Evolutionary conservation across 2,329 filamentous ascomycete species (phyloP).

Genomic region (Xylariomycetidae sp.): DNA sequence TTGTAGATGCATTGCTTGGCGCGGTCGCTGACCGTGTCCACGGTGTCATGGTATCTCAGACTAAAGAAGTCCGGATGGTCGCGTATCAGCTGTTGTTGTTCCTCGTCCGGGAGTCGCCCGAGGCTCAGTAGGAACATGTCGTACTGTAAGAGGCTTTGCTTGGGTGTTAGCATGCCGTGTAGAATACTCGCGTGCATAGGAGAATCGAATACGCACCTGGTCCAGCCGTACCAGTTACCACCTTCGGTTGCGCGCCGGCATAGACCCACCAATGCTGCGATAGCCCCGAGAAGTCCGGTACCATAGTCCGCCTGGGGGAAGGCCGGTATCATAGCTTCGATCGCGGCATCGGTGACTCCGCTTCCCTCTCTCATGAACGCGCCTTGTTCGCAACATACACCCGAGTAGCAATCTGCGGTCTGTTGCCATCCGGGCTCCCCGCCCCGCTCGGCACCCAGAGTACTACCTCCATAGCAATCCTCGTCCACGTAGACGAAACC

Average conservation of each 20-base stretch:
- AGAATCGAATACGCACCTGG: no score
- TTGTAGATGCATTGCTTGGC: constrained; percentile 46
- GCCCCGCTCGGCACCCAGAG: constrained; percentile 22
- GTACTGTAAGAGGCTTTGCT: constrained; percentile 30
- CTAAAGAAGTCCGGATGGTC: constrained; percentile 48
- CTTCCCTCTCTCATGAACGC: constrained; percentile 31
- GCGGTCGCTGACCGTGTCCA: constrained; percentile 51
- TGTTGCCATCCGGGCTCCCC: constrained; percentile 30
- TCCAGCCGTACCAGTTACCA: constrained; percentile 29
- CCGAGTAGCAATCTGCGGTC: constrained; percentile 17
- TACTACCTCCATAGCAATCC: constrained; percentile 30
- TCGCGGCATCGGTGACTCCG: no score
- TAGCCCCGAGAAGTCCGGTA: constrained; percentile 28
- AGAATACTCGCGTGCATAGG: no score
- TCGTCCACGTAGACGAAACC: constrained; percentile 28
- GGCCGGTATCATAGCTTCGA: constrained; percentile 60
- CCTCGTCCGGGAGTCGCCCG: constrained; percentile 40
- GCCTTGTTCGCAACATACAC: constrained; percentile 31
- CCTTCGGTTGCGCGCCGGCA: constrained; percentile 27
- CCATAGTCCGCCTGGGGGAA: constrained; percentile 52
- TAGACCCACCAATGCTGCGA: constrained; percentile 28
- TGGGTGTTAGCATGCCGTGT: no score
- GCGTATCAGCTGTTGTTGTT: constrained; percentile 43
- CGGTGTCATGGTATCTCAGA: constrained; percentile 49
- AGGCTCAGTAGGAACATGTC: constrained; percentile 29